Percentiles rank a stretch among this genome's conserved stretches.
Evolutionary conservation across 768 basidiomycete genomes (phyloP).

Genomic region (Chlorophyllum brunneum): DNA sequence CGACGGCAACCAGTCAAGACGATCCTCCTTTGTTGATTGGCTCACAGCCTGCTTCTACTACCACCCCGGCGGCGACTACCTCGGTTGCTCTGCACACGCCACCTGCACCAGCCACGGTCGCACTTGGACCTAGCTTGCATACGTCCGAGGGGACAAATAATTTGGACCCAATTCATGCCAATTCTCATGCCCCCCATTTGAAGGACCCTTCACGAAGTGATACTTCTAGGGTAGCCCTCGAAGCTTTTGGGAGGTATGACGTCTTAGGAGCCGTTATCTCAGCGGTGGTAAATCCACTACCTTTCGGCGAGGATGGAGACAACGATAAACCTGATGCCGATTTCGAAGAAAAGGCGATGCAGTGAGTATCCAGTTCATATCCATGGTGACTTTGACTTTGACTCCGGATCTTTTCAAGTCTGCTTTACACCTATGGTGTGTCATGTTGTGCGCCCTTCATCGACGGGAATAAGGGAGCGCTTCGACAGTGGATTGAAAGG

Average conservation of each 20-base stretch:
- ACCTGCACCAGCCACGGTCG: no score
- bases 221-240: conserved; percentile 46
- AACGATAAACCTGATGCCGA: conserved; percentile 50
- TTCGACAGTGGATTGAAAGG: conserved; percentile 27
- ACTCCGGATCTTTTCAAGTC: conserved; percentile 23
- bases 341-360: conserved; percentile 61
- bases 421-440: conserved; percentile 50
- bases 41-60: not conserved
- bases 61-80: conserved; percentile 8
- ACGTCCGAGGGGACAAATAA: conserved; percentile 13
- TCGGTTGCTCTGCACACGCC: no score
- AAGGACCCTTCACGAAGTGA: conserved; percentile 48
- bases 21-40: conserved; percentile 16
- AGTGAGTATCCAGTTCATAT: conserved; percentile 30
- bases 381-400: not conserved
- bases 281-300: conserved; percentile 51
- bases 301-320: conserved; percentile 68
- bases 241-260: conserved; percentile 43
- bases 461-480: conserved; percentile 21
- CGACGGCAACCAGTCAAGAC: conserved; percentile 15
- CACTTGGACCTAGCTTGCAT: no score
- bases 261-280: conserved; percentile 49
- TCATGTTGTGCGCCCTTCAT: conserved; percentile 32
- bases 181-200: conserved; percentile 68
- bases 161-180: conserved; percentile 50